These are phyloP conservation scores for Cladosporium sp. DNA, from an alignment of 2,329 filamentous ascomycete genomes.

Conservation along the genomic window DNA sequence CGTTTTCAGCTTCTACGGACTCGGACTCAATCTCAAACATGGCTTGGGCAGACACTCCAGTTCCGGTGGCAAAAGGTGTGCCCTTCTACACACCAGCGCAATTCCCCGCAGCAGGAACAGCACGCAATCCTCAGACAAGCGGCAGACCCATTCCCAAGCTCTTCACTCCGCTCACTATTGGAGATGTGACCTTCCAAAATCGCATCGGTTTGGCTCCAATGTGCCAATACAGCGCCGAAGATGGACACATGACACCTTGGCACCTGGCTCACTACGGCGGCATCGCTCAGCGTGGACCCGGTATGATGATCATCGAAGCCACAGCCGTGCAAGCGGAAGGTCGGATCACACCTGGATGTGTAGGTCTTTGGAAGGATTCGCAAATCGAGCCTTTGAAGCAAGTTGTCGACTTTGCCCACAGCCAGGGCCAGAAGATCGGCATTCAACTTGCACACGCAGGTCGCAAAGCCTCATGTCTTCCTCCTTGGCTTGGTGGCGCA, in stretches of 20 bases:
- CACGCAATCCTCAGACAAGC: conserved; percentile 41
- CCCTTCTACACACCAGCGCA: conserved; percentile 48
- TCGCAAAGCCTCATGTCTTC: conserved; percentile 53
- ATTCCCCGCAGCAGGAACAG: conserved; percentile 44
- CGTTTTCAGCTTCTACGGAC: not conserved
- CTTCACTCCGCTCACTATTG: conserved; percentile 54
- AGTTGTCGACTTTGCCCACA: conserved; percentile 73
- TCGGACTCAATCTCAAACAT: not conserved
- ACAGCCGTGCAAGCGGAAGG: conserved; percentile 71
- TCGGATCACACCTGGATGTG: conserved; percentile 74
- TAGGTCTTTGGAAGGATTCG: conserved; percentile 76
- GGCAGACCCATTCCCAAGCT: conserved; percentile 54
- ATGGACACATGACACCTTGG: conserved; percentile 66
- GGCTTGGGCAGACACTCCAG: not conserved
- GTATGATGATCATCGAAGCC: conserved; percentile 72
- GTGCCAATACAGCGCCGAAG: conserved; percentile 63
- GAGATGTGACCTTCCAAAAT: conserved; percentile 60
- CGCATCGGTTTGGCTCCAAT: conserved; percentile 61
- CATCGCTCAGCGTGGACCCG: conserved; percentile 70
- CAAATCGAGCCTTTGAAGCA: conserved; percentile 70
- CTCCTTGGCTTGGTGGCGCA: conserved; percentile 59
- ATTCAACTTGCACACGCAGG: conserved; percentile 82
- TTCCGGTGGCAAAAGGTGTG: conserved; percentile 35
- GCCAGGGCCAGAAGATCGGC: conserved; percentile 68
- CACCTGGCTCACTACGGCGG: conserved; percentile 43